A percentile compares a stretch with the other conserved stretches of the same genome.
Evolutionary conservation across 129 eudicot genomes (phyloP).

Genomic region (Sambucus nigra): DNA sequence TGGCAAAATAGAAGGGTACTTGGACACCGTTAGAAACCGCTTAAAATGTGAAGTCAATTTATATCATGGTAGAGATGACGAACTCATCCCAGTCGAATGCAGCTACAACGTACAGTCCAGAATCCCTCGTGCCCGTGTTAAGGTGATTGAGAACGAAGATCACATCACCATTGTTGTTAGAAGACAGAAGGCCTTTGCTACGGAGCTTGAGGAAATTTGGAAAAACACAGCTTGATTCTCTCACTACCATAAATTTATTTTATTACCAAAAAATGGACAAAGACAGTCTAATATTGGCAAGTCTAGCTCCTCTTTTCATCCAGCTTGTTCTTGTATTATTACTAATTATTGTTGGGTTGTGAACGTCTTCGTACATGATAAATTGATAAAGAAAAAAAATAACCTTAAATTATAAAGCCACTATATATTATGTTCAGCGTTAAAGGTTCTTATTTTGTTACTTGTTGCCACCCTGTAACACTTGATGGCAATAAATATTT

Average conservation of each 20-base stretch:
- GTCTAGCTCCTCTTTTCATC: too few relatives aligned
- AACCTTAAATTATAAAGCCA: too few relatives aligned
- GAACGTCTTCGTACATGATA: too few relatives aligned
- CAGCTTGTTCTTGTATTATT: too few relatives aligned
- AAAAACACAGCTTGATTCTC: conserved; percentile 19
- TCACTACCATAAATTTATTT: neutral
- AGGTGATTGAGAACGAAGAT: conserved; percentile 59
- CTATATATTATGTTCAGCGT: too few relatives aligned
- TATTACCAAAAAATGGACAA: neutral
- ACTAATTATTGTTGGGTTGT: too few relatives aligned
- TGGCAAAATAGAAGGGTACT: conserved; percentile 53
- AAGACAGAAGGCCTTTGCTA: conserved; percentile 70
- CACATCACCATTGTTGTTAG: conserved; percentile 89
- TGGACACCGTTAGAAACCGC: conserved; percentile 39
- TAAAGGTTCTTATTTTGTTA: too few relatives aligned
- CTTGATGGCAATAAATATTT: too few relatives aligned
- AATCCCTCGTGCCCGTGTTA: conserved; percentile 58
- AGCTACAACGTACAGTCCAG: conserved; percentile 59
- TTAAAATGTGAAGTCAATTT: conserved; percentile 49
- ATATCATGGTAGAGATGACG: conserved; percentile 75
- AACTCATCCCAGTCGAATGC: conserved; percentile 81
- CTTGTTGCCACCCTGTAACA: too few relatives aligned
- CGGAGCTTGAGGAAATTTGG: conserved; percentile 90
- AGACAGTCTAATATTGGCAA: too few relatives aligned
- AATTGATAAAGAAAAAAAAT: too few relatives aligned